phyloP scores from a whole-genome alignment of 257 asterid species.

The Ballota nigra region DNA sequence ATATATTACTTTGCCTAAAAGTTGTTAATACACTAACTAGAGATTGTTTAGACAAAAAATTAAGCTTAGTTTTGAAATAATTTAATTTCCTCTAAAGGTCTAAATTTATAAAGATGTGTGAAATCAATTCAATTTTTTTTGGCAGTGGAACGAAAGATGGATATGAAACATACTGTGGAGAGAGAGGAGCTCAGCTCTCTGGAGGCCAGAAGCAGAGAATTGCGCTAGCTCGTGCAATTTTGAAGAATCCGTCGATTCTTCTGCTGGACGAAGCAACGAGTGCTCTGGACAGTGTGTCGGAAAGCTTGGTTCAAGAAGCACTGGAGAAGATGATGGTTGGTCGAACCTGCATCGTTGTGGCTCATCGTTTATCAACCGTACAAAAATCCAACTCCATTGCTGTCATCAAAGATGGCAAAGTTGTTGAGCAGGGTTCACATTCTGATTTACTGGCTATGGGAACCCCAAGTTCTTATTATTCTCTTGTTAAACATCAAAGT shows the following conservation, averaged over 20 bases:
- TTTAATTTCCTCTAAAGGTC: no score
- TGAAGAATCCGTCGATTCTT: slow-evolving; percentile 68
- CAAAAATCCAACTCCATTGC: slow-evolving; percentile 70
- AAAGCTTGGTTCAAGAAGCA: slow-evolving; percentile 76
- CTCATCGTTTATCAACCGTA: slow-evolving; percentile 72
- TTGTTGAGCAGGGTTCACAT: slow-evolving; percentile 75
- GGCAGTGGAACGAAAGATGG: slow-evolving; percentile 80
- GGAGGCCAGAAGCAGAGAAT: slow-evolving; percentile 85
- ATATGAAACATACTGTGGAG: slow-evolving; percentile 73
- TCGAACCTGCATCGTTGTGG: slow-evolving; percentile 69
- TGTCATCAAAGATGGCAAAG: slow-evolving; percentile 68
- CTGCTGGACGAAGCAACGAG: slow-evolving; percentile 82
- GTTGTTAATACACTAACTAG: no score
- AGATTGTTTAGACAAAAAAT: not conserved
- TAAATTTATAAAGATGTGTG: no score
- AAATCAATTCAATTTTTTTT: not conserved
- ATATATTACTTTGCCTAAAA: no score
- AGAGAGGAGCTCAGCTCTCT: slow-evolving; percentile 69
- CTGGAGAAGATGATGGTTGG: slow-evolving; percentile 72
- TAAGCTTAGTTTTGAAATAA: not conserved
- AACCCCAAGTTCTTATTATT: slow-evolving; percentile 46
- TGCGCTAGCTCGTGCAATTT: slow-evolving; percentile 76
- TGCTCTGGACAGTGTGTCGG: slow-evolving; percentile 74
- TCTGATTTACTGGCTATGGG: slow-evolving; percentile 61
- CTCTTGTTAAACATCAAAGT: slow-evolving; percentile 58